These are phyloP conservation scores for Fusarium cyanostomum DNA, from an alignment of 2,329 filamentous ascomycete species.

Conservation along the genomic window DNA sequence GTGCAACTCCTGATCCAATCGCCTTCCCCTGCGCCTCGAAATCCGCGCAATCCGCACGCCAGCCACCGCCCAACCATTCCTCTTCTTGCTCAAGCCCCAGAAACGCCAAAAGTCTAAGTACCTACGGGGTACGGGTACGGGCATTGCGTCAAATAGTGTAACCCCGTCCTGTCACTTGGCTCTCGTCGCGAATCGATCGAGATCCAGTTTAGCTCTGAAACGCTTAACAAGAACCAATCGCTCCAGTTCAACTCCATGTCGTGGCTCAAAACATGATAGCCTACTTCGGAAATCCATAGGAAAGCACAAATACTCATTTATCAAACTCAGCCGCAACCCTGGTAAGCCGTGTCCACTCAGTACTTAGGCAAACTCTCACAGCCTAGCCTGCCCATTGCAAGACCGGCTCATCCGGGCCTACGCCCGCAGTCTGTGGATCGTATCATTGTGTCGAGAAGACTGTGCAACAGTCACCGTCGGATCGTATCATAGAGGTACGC, in stretches of 20 bases:
- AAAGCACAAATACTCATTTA: background rate
- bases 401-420: background rate
- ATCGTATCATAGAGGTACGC: too few species aligned
- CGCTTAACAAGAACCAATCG: background rate
- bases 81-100: too few species aligned
- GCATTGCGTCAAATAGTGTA: too few species aligned
- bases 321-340: background rate
- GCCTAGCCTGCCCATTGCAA: background rate
- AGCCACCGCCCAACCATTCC: background rate
- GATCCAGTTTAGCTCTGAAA: background rate
- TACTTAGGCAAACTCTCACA: background rate
- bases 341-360: background rate
- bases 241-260: background rate
- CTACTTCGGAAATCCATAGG: too few species aligned
- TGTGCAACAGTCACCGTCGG: background rate
- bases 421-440: background rate
- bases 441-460: conserved; percentile 16
- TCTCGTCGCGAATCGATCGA: background rate
- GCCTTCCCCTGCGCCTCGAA: conserved; percentile 29
- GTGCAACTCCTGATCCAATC: conserved; percentile 20
- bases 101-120: too few species aligned
- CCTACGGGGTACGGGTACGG: too few species aligned
- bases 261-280: too few species aligned
- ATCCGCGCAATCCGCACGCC: conserved; percentile 25
- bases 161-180: background rate